A percentile compares a stretch with the other conserved stretches of the same genome.
Conservation (phyloP, 164 flowering plant species). For the Sextonia rubra region DNA sequence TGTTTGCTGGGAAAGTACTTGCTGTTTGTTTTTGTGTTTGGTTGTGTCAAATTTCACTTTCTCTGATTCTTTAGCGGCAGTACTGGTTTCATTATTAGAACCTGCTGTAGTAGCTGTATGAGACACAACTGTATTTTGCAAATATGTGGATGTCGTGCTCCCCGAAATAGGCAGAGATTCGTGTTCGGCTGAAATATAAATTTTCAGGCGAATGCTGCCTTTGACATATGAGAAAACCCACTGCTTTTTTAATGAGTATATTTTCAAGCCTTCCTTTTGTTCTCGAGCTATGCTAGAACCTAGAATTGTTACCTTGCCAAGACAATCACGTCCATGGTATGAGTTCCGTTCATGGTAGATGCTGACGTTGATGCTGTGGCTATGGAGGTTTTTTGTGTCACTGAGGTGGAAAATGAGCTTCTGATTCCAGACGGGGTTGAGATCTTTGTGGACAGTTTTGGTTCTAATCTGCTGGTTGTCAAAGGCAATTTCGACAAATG, state of each 20-base stretch:
- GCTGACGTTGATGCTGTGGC: constrained; percentile 24
- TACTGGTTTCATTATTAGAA: neutral
- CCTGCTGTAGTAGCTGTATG: neutral
- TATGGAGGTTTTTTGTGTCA: constrained; percentile 13
- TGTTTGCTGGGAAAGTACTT: constrained; percentile 17
- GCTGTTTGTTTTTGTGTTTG: constrained; percentile 19
- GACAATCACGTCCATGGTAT: constrained; percentile 23
- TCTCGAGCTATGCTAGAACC: constrained; percentile 21
- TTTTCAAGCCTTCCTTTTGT: constrained; percentile 29
- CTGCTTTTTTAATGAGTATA: constrained; percentile 26
- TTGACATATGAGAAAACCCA: constrained; percentile 26
- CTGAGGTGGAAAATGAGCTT: constrained; percentile 29
- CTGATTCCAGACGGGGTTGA: constrained; percentile 22
- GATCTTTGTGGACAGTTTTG: constrained; percentile 12
- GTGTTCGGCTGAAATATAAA: constrained; percentile 18
- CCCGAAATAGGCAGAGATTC: neutral
- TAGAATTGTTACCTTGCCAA: constrained; percentile 33
- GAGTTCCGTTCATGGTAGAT: constrained; percentile 30
- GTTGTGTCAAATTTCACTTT: constrained; percentile 16
- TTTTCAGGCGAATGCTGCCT: constrained; percentile 30
- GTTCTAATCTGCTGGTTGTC: constrained; percentile 18
- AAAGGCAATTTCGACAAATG: constrained; percentile 15
- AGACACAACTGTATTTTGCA: neutral
- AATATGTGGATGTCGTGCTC: neutral
- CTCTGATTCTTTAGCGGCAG: constrained; percentile 6